Base-by-base conservation (phyloP, 495 filamentous ascomycete species). In the Aspergillus sclerotioniger region DNA sequence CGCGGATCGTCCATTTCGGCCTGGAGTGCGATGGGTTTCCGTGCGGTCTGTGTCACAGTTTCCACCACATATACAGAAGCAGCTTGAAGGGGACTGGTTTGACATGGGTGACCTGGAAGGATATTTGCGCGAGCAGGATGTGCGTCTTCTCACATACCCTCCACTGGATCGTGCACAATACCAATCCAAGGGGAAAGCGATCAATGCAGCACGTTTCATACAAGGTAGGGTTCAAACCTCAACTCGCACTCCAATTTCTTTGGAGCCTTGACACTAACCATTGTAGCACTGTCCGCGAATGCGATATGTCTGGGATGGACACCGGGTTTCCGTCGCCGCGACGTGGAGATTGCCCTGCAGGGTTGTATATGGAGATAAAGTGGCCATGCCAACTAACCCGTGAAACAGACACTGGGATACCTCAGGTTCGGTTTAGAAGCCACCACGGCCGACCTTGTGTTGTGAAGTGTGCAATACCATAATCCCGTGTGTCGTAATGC, bases 81-180 rank as follows among this genome's bases (percentile, higher is more conserved):
- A 80, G 0, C 79, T 85, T 65, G 77, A 84, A 39, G 87, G 88
- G 20, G 87, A 90, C 50, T 92, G 86, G 80, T 87, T 88, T 60
- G 87, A 91, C 60, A 76, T 86, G 6, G 76, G 84, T 48, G 90
- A 92, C 62, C 84, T 91, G 6, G 86, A 91, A 68, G 75, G 83
- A 9, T 91, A 86, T 67, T 77, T 93, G 6, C 60, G 52, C 2
- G 64, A 69, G 17, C 57, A 61, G 43, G 55, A 16, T 71, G 74
- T 53, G 0, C 52, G 47, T 20, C 57, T 68, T 21, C 33, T 64
- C 16, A 35, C 55, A 28, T 47, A 52, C 17, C n/a, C 41, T 19
- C 56, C 55, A 17, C 25, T 32, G 29, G 31, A 46, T 31, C 19
- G 19, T 10, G 29, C 12, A 1, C 31, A 56, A 7, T 25, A 47